These are phyloP conservation scores for Neoboletus magnificus DNA, from an alignment of 768 basidiomycete genomes.

Conservation along the genomic window DNA sequence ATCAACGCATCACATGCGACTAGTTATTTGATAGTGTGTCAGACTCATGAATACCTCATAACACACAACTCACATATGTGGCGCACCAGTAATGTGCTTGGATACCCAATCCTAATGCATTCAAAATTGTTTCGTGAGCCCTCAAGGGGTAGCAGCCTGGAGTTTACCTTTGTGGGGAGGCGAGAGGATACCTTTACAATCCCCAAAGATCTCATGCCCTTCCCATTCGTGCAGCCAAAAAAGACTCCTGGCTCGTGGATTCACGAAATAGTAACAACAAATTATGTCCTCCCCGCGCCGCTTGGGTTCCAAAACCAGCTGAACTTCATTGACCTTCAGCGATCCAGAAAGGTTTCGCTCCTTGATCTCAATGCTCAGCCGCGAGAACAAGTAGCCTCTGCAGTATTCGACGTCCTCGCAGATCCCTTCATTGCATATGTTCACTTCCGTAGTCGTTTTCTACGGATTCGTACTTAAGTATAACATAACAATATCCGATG, in stretches of 20 bases:
- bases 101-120: slow-evolving; percentile 30
- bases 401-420: slow-evolving; percentile 36
- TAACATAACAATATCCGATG: not conserved
- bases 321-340: slow-evolving; percentile 32
- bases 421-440: slow-evolving; percentile 42
- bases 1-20: not conserved
- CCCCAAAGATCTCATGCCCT: slow-evolving; percentile 29
- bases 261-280: slow-evolving; percentile 50
- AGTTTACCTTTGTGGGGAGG: slow-evolving; percentile 25
- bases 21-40: not conserved
- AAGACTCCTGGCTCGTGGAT: slow-evolving; percentile 43
- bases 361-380: slow-evolving; percentile 19
- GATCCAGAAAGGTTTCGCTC: slow-evolving; percentile 10
- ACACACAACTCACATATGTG: slow-evolving; percentile 3
- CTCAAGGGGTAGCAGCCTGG: not conserved
- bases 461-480: slow-evolving; percentile 27
- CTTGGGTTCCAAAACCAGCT: slow-evolving; percentile 46
- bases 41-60: not conserved
- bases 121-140: not conserved
- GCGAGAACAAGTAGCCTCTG: slow-evolving; percentile 15
- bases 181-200: slow-evolving; percentile 21
- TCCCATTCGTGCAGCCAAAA: slow-evolving; percentile 53
- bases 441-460: slow-evolving; percentile 54
- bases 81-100: slow-evolving; percentile 38
- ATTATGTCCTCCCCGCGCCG: slow-evolving; percentile 13